Evolutionary conservation across 2,329 filamentous ascomycete genomes (phyloP).

Genomic region (Fusarium nurragi): DNA sequence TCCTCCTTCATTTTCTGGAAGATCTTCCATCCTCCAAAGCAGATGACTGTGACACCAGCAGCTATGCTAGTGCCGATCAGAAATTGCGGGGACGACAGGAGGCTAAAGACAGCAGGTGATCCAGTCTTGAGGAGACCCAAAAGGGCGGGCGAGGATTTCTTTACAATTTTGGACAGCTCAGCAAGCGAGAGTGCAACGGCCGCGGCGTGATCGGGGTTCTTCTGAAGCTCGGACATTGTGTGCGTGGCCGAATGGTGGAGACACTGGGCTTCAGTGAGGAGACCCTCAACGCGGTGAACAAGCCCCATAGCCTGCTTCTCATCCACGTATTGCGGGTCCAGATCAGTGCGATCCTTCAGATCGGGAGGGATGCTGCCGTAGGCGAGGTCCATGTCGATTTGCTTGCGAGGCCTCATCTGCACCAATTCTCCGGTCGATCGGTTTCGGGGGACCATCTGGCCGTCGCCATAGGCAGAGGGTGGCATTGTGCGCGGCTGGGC

Average conservation of each 20-base stretch:
- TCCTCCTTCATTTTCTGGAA: slow-evolving; percentile 79
- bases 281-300: slow-evolving; percentile 76
- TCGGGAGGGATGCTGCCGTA: slow-evolving; percentile 86
- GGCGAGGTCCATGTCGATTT: slow-evolving; percentile 90
- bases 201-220: slow-evolving; percentile 84
- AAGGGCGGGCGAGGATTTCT: slow-evolving; percentile 85
- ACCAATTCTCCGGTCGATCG: slow-evolving; percentile 54
- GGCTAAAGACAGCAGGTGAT: slow-evolving; percentile 85
- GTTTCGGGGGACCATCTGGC: slow-evolving; percentile 48
- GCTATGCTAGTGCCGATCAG: slow-evolving; percentile 90
- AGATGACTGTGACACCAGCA: slow-evolving; percentile 92
- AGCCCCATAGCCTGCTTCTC: slow-evolving; percentile 67
- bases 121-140: slow-evolving; percentile 79
- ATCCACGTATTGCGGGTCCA: slow-evolving; percentile 60
- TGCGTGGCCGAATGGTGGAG: slow-evolving; percentile 83
- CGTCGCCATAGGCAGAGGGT: slow-evolving; percentile 39
- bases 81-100: slow-evolving; percentile 91
- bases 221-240: slow-evolving; percentile 80
- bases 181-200: slow-evolving; percentile 92
- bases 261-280: slow-evolving; percentile 89
- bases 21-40: slow-evolving; percentile 97
- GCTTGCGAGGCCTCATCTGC: slow-evolving; percentile 49
- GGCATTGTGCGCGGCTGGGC: slow-evolving; percentile 51
- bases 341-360: slow-evolving; percentile 60
- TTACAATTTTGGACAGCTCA: slow-evolving; percentile 83